phyloP scores from a whole-genome alignment of 202 grass and related monocot species.

The Carex arenaria region DNA sequence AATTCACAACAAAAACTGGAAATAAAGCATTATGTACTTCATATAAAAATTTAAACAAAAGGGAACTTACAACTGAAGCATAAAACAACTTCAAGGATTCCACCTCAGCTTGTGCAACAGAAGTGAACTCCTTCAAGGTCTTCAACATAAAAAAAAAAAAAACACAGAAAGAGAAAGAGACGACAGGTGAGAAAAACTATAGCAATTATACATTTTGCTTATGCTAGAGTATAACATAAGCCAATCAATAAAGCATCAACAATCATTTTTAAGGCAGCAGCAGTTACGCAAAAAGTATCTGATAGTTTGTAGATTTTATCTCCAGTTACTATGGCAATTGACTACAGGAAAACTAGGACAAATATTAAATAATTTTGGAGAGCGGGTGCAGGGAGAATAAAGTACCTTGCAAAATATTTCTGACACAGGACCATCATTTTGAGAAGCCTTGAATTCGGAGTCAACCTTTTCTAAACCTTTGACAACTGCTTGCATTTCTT shows the following conservation, averaged over 20 bases:
- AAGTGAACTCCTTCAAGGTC: slow-evolving; percentile 87
- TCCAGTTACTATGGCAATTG: not conserved
- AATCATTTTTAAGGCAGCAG: not conserved
- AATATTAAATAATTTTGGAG: not conserved
- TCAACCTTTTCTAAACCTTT: slow-evolving; percentile 94
- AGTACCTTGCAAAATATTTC: slow-evolving; percentile 72
- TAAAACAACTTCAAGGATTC: slow-evolving; percentile 78
- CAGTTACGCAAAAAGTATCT: not conserved
- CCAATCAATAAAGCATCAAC: not conserved
- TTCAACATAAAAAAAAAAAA: slow-evolving; percentile 25
- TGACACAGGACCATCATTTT: slow-evolving; percentile 96
- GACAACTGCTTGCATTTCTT: slow-evolving; percentile 99
- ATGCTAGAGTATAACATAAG: not conserved
- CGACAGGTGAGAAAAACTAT: not conserved
- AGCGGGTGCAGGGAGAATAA: not conserved
- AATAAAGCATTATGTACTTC: not conserved
- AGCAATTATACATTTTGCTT: not conserved
- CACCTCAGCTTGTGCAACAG: slow-evolving; percentile 78
- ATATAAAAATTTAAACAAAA: slow-evolving; percentile 3
- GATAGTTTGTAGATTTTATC: not conserved
- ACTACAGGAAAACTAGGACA: not conserved
- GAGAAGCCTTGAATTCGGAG: slow-evolving; percentile 78
- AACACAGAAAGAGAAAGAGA: not conserved
- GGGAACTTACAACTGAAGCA: slow-evolving; percentile 68
- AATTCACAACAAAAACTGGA: slow-evolving; percentile 6